Conservation (phyloP, 2,329 filamentous ascomycete genomes). For the Talaromyces sp. region DNA sequence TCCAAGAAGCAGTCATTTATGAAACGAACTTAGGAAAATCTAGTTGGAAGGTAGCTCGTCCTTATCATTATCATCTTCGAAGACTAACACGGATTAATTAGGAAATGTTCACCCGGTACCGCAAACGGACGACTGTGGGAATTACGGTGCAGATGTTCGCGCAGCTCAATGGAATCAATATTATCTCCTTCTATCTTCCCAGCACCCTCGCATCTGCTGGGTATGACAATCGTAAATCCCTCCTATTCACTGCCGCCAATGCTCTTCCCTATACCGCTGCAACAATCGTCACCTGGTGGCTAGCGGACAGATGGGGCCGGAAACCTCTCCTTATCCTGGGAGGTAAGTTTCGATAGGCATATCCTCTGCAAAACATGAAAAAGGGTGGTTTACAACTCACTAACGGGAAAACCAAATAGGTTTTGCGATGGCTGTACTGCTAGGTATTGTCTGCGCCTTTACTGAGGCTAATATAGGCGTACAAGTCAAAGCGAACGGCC, state of each 20-base stretch:
- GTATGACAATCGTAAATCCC: constrained; percentile 31
- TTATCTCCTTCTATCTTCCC: constrained; percentile 40
- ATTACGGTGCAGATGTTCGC: constrained; percentile 39
- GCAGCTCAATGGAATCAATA: constrained; percentile 38
- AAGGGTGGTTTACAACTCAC: no score
- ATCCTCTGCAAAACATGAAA: no score
- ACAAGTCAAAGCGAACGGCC: constrained; percentile 28
- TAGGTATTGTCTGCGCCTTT: not conserved
- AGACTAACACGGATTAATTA: constrained; percentile 23
- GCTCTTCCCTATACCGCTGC: constrained; percentile 36
- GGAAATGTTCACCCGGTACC: constrained; percentile 41
- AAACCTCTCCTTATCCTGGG: constrained; percentile 24
- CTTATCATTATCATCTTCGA: no score
- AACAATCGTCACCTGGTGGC: constrained; percentile 34
- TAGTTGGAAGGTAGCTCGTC: not conserved
- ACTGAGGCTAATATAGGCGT: constrained; percentile 11
- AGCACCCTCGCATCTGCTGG: constrained; percentile 31
- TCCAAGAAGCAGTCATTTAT: not conserved
- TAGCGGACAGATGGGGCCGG: constrained; percentile 37
- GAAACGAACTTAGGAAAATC: not conserved
- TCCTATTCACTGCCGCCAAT: constrained; percentile 38
- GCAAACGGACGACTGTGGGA: constrained; percentile 37
- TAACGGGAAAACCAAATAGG: not conserved
- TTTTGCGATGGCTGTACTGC: not conserved
- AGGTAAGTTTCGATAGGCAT: not conserved